These are phyloP conservation scores for Rostrohypoxylon terebratum DNA, from an alignment of 495 filamentous ascomycete species.

Conservation along the genomic window DNA sequence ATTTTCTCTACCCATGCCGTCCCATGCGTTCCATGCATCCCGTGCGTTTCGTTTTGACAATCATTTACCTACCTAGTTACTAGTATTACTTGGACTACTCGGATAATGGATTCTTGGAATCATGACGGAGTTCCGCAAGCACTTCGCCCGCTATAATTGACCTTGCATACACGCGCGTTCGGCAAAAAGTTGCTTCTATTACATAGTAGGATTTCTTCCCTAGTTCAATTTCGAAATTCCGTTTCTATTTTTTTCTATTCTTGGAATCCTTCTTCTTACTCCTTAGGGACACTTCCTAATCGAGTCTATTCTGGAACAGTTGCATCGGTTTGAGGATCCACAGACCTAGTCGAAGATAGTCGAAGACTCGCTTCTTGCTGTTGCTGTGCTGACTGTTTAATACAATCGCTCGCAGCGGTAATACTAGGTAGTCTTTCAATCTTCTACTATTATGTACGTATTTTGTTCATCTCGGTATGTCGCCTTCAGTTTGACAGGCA, in stretches of 20 bases:
- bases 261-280: conserved; percentile 31
- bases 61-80: too few species aligned
- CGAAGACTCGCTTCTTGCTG: too few species aligned
- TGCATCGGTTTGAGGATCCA: conserved; percentile 34
- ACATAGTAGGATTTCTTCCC: conserved; percentile 28
- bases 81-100: neutral
- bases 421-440: conserved; percentile 6
- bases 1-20: neutral
- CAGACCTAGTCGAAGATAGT: conserved; percentile 6
- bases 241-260: conserved; percentile 38
- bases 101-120: neutral
- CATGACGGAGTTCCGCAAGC: neutral
- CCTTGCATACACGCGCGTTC: conserved; percentile 30
- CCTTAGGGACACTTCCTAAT: conserved; percentile 31
- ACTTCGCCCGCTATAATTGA: conserved; percentile 15
- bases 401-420: conserved; percentile 7
- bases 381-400: conserved; percentile 12
- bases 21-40: neutral
- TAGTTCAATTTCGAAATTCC: conserved; percentile 26
- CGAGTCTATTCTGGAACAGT: conserved; percentile 35
- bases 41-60: neutral
- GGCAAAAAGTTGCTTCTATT: conserved; percentile 24
- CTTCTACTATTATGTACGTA: neutral
- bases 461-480: neutral
- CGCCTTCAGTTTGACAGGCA: neutral